Evolutionary conservation across 352 stramenopile genomes (phyloP).

Genomic region (Globisporangium middletonii): DNA sequence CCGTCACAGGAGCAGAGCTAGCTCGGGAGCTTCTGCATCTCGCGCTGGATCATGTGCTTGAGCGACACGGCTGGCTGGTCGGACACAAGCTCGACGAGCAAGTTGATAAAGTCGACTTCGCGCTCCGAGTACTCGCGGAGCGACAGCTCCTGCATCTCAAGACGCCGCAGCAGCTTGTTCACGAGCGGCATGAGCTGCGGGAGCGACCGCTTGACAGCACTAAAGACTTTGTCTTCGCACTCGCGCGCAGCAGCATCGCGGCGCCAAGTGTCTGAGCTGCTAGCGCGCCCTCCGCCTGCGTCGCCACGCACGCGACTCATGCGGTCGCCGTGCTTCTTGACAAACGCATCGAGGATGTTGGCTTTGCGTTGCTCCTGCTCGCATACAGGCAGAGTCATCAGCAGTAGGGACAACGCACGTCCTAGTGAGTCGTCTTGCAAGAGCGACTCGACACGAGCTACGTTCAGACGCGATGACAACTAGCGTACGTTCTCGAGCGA

Average conservation of each 20-base stretch:
- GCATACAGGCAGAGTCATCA: background rate
- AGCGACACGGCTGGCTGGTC: slow-evolving; percentile 57
- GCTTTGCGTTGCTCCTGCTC: slow-evolving; percentile 61
- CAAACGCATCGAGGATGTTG: slow-evolving; percentile 69
- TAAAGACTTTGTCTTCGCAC: slow-evolving; percentile 50
- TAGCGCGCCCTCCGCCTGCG: slow-evolving; percentile 1
- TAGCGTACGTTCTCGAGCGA: slow-evolving; percentile 47
- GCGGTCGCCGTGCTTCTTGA: slow-evolving; percentile 72
- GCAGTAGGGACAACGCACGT: background rate
- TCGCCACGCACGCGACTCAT: slow-evolving; percentile 40
- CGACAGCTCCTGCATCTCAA: slow-evolving; percentile 70
- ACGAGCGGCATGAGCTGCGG: slow-evolving; percentile 61
- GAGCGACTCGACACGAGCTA: background rate
- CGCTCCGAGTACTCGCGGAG: slow-evolving; percentile 66
- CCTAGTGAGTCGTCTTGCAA: background rate
- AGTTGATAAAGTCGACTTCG: slow-evolving; percentile 77
- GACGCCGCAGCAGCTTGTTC: slow-evolving; percentile 61
- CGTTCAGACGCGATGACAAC: background rate
- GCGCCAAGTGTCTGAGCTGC: slow-evolving; percentile 20
- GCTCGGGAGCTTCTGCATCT: slow-evolving; percentile 48
- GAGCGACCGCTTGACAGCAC: slow-evolving; percentile 49
- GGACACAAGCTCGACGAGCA: slow-evolving; percentile 71
- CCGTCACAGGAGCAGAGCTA: background rate
- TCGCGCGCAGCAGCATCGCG: slow-evolving; percentile 34
- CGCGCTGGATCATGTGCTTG: slow-evolving; percentile 64